A percentile compares a stretch with the other conserved stretches of the same genome.
Conservation (phyloP, 306 rosid genomes). For the Cucumis melo region DNA sequence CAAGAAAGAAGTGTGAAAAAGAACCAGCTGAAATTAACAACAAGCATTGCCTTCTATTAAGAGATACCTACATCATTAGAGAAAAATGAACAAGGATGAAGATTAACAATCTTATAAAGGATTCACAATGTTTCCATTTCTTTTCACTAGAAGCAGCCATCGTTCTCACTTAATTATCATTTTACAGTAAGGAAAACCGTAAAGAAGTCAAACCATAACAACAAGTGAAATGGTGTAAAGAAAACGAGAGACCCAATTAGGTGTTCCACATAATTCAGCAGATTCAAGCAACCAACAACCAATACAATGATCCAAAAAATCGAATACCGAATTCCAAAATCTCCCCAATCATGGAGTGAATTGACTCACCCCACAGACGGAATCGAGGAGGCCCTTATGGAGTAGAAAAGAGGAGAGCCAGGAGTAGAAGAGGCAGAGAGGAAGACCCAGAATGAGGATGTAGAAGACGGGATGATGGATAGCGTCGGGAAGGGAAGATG, state of each 20-base stretch:
- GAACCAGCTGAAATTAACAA: conserved; percentile 71
- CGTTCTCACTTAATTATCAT: background rate
- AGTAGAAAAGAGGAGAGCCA: conserved; percentile 38
- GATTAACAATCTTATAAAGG: background rate
- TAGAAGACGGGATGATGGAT: conserved; percentile 61
- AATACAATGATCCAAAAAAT: background rate
- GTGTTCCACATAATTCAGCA: background rate
- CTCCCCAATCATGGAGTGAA: background rate
- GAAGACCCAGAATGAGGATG: conserved; percentile 47
- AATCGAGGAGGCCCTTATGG: conserved; percentile 34
- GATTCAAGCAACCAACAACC: background rate
- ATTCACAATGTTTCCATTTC: background rate
- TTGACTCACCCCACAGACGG: conserved; percentile 37
- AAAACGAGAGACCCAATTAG: background rate
- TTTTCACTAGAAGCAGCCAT: background rate
- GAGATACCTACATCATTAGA: conserved; percentile 40
- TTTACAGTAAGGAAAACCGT: background rate
- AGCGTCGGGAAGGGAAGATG: conserved; percentile 30
- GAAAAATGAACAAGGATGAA: background rate
- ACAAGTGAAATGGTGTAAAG: too few species aligned
- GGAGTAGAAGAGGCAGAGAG: conserved; percentile 61
- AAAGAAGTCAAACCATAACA: background rate
- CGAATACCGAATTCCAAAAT: background rate
- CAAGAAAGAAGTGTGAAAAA: conserved; percentile 76
- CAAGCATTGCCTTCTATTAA: conserved; percentile 56